phyloP scores from a whole-genome alignment of 495 filamentous ascomycete species.

The Cenococcum geophilum region DNA sequence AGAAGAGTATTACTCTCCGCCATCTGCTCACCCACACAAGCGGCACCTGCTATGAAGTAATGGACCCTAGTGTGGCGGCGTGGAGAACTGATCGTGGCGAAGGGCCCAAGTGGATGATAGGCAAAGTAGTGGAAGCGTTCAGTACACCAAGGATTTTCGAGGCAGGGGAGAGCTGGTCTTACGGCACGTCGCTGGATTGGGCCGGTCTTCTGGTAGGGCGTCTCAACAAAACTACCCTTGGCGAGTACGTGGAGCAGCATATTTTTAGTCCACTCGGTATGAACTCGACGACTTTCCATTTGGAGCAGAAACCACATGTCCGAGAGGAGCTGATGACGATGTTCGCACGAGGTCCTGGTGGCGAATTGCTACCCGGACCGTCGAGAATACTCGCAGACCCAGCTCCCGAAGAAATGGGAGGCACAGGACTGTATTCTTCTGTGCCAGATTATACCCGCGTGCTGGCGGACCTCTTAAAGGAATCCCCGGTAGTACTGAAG shows the following conservation, averaged over 20 bases:
- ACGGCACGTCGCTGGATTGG: constrained; percentile 49
- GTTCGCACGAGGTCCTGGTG: constrained; percentile 9
- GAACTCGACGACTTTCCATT: constrained; percentile 22
- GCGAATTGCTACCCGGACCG: constrained; percentile 1
- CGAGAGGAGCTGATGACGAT: constrained; percentile 12
- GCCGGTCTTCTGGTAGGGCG: constrained; percentile 44
- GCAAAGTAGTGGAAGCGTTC: constrained; percentile 31
- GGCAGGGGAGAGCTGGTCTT: constrained; percentile 48
- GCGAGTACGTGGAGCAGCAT: constrained; percentile 24
- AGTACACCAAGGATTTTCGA: constrained; percentile 43
- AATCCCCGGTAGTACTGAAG: constrained; percentile 11
- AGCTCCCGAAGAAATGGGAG: constrained; percentile 12
- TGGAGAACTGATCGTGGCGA: constrained; percentile 20
- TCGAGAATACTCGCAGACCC: constrained; percentile 8
- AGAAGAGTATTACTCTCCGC: constrained; percentile 19
- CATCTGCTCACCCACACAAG: constrained; percentile 47
- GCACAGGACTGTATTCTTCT: constrained; percentile 16
- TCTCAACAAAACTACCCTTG: constrained; percentile 29
- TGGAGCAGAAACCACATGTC: constrained; percentile 12
- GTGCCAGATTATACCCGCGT: constrained; percentile 21
- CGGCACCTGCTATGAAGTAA: constrained; percentile 44
- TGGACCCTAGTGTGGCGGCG: constrained; percentile 29
- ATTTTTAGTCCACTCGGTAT: constrained; percentile 30
- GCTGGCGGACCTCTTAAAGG: constrained; percentile 26
- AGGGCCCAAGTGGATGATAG: constrained; percentile 6